Base-by-base conservation (phyloP, 352 stramenopile genomes). In the Aphanomyces astaci region DNA sequence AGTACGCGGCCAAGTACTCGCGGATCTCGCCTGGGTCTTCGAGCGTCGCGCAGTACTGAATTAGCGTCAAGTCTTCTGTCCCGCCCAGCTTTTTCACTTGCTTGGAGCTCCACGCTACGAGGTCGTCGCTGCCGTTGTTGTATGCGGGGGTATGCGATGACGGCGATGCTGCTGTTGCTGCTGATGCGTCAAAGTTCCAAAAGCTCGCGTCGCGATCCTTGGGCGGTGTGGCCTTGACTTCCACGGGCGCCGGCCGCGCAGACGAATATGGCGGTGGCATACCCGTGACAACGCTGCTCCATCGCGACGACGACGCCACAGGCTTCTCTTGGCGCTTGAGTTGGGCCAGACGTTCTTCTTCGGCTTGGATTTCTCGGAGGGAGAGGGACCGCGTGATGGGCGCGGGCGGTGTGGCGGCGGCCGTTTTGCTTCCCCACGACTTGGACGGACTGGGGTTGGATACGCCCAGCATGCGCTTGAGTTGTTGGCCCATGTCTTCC, bases 41-140 rank as follows among this genome's bases (percentile, higher is more conserved):
- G 22, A 99, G 78, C 28, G 94, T 98, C 74, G 96, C 96, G 72
- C 93, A 98, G 71, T 98, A 99, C 69, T 96, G 82, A 36, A 96
- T 76, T 63, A 96, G 71, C n/a, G 88, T 95, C 70, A 94, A 78
- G 65, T 95, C 85, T 17, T 87, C 81, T 31, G 77, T 85, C 22
- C 75, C 77, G 45, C 84, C 82, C 55, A 95, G 90, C 7, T 76
- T 75, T 73, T 91, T 86, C 52, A 93, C 68, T 67, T 95, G 83
- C 78, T 91, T 92, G 24, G 76, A 57, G 27, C 81, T 86, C 86
- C 86, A 95, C 25, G 64, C 49, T 80, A 92, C 89, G 70, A 94
- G 89, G 40, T 93, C 84, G 62, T 66, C 28, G 56, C 48, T 78
- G 28, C 24, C 52, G 28, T 59, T 57, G 28, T 60, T 48, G 45